phyloP scores from a whole-genome alignment of 257 asterid genomes.

The Ajuga chamaepitys region DNA sequence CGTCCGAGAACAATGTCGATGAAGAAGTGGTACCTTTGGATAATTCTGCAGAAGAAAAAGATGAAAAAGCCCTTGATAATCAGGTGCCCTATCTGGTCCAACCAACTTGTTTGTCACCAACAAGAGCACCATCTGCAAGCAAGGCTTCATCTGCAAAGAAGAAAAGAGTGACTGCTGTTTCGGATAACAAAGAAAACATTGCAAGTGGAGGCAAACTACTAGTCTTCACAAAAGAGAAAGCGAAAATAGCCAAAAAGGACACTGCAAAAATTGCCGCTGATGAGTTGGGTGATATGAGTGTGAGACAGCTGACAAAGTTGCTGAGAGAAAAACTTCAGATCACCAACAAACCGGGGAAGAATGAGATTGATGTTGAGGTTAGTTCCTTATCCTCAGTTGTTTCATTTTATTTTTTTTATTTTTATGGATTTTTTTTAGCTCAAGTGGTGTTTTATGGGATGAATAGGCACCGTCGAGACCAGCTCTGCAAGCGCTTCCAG shows the following conservation, averaged over 20 bases:
- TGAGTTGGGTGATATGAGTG: slow-evolving; percentile 18
- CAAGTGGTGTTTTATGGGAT: neutral
- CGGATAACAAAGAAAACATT: slow-evolving; percentile 58
- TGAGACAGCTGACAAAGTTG: slow-evolving; percentile 34
- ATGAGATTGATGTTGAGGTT: slow-evolving; percentile 17
- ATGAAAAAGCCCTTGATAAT: neutral
- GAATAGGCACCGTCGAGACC: slow-evolving; percentile 25
- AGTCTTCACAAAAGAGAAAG: slow-evolving; percentile 18
- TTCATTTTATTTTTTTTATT: neutral
- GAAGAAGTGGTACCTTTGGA: too few species aligned
- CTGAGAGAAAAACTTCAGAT: slow-evolving; percentile 25
- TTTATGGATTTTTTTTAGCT: too few species aligned
- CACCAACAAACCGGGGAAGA: slow-evolving; percentile 3
- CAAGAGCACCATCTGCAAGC: slow-evolving; percentile 5
- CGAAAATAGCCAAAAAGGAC: neutral
- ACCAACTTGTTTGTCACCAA: slow-evolving; percentile 17
- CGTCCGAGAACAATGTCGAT: neutral
- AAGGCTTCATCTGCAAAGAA: slow-evolving; percentile 10
- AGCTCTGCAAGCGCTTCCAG: slow-evolving; percentile 44
- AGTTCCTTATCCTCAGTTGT: neutral
- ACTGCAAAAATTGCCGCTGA: neutral
- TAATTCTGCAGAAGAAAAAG: neutral
- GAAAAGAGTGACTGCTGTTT: slow-evolving; percentile 1
- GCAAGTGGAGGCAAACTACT: slow-evolving; percentile 21
- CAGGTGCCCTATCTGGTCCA: too few species aligned